A percentile compares a stretch with the other conserved stretches of the same genome.
Conservation (phyloP, 2,329 filamentous ascomycete species). For the Aphanocladium album region DNA sequence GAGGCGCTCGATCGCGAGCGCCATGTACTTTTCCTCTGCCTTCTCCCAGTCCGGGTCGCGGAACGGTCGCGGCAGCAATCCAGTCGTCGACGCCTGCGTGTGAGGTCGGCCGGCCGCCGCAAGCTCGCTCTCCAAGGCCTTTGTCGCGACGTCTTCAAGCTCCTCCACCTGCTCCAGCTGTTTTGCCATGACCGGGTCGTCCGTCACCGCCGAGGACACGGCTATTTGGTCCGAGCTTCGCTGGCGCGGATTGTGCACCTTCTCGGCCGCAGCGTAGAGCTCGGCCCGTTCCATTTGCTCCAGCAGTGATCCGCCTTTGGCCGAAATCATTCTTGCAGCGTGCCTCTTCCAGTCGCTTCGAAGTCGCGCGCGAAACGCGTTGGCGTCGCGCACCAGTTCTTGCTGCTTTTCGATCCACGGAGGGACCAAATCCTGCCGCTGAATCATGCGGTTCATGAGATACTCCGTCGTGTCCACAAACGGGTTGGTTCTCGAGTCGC, state of each 20-base stretch:
- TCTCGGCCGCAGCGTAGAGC: conserved; percentile 72
- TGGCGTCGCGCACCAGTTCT: conserved; percentile 66
- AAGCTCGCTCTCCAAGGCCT: conserved; percentile 12
- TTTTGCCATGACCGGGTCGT: conserved; percentile 45
- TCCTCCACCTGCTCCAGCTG: conserved; percentile 31
- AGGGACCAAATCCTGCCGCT: conserved; percentile 89
- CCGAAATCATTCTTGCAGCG: conserved; percentile 72
- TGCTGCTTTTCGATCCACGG: conserved; percentile 99
- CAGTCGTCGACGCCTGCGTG: background rate
- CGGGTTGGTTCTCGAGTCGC: conserved; percentile 79
- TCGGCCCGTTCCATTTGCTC: conserved; percentile 68
- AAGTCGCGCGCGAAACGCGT: conserved; percentile 67
- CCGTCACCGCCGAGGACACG: conserved; percentile 41
- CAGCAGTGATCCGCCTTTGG: conserved; percentile 67
- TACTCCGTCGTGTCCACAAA: conserved; percentile 97
- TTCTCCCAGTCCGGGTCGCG: conserved; percentile 73
- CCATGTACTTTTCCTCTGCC: conserved; percentile 69
- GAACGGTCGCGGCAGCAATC: conserved; percentile 55
- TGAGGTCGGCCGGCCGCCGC: conserved; percentile 8
- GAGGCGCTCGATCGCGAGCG: conserved; percentile 68
- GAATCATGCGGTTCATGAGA: conserved; percentile 97
- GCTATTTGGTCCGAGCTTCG: conserved; percentile 38
- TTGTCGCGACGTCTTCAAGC: conserved; percentile 13
- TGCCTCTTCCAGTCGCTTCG: conserved; percentile 81
- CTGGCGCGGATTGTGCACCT: conserved; percentile 53